Evolutionary conservation across 176 grass and related monocot genomes (phyloP).

Genomic region (Pontederia crassipes): DNA sequence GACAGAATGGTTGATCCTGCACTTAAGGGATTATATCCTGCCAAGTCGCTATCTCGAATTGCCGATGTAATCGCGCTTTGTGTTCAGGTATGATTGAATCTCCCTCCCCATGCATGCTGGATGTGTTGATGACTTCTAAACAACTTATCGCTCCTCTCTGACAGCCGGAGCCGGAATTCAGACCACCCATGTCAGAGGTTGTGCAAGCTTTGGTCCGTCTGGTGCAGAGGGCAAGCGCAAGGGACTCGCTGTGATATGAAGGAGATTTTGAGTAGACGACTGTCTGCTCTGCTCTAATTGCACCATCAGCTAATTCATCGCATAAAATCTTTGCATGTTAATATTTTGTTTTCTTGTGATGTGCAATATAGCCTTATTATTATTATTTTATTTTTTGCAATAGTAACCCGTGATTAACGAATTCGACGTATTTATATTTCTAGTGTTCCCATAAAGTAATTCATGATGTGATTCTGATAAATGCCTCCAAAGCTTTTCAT

Average conservation of each 20-base stretch:
- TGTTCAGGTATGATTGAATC: constrained; percentile 46
- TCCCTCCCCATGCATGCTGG: neutral
- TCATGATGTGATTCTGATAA: too few species aligned
- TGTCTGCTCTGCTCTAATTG: too few species aligned
- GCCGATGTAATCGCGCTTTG: constrained; percentile 57
- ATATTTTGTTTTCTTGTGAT: neutral
- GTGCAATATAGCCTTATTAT: too few species aligned
- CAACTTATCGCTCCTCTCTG: constrained; percentile 1
- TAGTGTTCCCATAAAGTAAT: too few species aligned
- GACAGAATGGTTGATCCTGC: constrained; percentile 69
- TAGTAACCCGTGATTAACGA: too few species aligned
- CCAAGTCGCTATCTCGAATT: constrained; percentile 69
- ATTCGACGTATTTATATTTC: too few species aligned
- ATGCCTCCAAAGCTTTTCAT: too few species aligned
- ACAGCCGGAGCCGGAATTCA: constrained; percentile 71
- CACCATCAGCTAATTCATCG: too few species aligned
- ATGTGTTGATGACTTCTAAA: neutral
- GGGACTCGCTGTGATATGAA: constrained; percentile 28
- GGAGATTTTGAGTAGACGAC: constrained; percentile 13
- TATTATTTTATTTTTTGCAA: too few species aligned
- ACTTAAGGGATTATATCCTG: constrained; percentile 61
- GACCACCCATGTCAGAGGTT: constrained; percentile 73
- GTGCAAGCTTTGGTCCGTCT: constrained; percentile 67
- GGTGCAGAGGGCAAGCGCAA: constrained; percentile 66
- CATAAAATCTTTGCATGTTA: neutral